Base-by-base conservation (phyloP, 768 basidiomycete species). In the Pleurotus citrinopileatus region DNA sequence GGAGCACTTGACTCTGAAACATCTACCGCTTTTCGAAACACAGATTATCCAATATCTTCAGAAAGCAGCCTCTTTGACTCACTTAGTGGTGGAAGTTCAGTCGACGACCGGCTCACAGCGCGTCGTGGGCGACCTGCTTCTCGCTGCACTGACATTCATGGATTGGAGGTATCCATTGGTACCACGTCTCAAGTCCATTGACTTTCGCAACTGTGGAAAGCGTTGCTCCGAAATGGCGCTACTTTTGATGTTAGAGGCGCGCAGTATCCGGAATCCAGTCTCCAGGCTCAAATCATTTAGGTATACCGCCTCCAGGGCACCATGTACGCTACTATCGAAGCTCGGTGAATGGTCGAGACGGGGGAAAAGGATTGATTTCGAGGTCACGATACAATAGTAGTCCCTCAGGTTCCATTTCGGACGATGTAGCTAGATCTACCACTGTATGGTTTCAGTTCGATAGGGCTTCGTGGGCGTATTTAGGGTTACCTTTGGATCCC, bases 191-290 rank as follows among this genome's bases (percentile, higher is more conserved):
- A 9, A 53, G n/a, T 42, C 38, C 22, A 25, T 53, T 36, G 52
- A 53, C 29, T 53, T 53, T 28, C 52, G 52, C 7, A 26, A 53
- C 26, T 53, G 52, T 28, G 52, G 52, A 20, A 53, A 36, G 38
- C 40, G 52, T 19, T 53, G 52, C 38, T 42, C 52, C 2, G 52
- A 53, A 32, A n/a, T 34, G 19, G 48, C 48, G 10, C 22, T 51
- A n/a, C 34, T 37, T 5, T 15, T 51, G 12, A 51, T 51, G 48
- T 36, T 51, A 36, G 48, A 51, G 37, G 34, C 48, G 9, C 48
- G 48, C 13, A 51, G 34, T 32, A 13, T 36, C 34, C 48, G 27
- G 13, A 51, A 37, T 34, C 34, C 32, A 4, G 48, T 51, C 4
- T 17, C 48, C n/a, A 51, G 23, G 15, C 34, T 51, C 15, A 51